Evolutionary conservation across 768 basidiomycete species (phyloP).

Genomic region (Trametes coccinea): DNA sequence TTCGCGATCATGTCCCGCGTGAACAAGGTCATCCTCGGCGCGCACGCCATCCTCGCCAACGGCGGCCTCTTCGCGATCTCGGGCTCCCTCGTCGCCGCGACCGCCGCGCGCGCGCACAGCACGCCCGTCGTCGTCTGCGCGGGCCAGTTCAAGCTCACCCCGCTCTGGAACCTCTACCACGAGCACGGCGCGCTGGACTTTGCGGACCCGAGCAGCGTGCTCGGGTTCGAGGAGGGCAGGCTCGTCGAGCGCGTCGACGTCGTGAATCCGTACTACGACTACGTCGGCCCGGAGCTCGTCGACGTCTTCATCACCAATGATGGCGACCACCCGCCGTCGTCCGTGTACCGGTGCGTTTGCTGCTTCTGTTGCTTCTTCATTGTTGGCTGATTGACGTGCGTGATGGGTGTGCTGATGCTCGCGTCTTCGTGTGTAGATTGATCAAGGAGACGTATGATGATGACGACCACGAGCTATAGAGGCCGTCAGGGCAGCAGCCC

Average conservation of each 20-base stretch:
- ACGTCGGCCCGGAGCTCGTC: constrained; percentile 88
- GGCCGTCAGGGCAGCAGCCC: constrained; percentile 4
- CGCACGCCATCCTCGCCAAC: constrained; percentile 95
- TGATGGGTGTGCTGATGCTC: constrained; percentile 10
- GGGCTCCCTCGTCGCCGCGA: constrained; percentile 81
- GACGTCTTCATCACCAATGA: constrained; percentile 96
- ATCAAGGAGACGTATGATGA: constrained; percentile 96
- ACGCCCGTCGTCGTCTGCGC: constrained; percentile 93
- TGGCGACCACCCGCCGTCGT: constrained; percentile 95
- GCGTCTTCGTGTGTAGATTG: constrained; percentile 45
- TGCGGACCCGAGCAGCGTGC: constrained; percentile 65
- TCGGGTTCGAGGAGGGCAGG: constrained; percentile 74
- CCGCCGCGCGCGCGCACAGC: constrained; percentile 85
- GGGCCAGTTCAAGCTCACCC: constrained; percentile 96
- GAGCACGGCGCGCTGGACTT: constrained; percentile 85
- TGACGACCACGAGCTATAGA: constrained; percentile 80
- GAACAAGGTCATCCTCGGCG: constrained; percentile 93
- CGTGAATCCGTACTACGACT: constrained; percentile 95
- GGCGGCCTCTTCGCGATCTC: constrained; percentile 92
- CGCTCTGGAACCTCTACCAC: constrained; percentile 85
- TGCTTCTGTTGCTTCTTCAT: too few relatives aligned
- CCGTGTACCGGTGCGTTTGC: constrained; percentile 72
- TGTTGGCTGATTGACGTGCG: neutral
- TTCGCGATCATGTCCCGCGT: constrained; percentile 96
- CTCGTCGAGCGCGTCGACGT: constrained; percentile 89